Base-by-base conservation (phyloP, 257 asterid species). In the Parsonsia alboflavescens region DNA sequence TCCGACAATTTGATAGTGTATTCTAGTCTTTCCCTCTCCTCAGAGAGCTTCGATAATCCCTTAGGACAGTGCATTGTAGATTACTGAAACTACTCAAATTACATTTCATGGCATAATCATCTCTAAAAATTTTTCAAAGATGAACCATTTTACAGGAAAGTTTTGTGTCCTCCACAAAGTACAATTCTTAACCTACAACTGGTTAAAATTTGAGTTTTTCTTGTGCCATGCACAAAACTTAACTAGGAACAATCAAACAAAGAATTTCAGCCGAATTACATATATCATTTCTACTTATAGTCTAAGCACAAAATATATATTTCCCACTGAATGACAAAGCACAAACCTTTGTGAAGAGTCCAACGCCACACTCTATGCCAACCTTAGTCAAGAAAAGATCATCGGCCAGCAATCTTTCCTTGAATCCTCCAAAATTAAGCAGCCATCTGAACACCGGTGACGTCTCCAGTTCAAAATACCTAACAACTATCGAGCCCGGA, bases 351-450 rank as follows among this genome's bases (percentile, higher is more conserved):
- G 97, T 93, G 68, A 93, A 93, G 81, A 91, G 78, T 68, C 97
- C 98, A 77, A 93, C 93, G 56, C 98, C 98, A 77, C 98, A 93
- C 75, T 93, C 98, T 69, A 91, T 93, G n/a, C 78, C 98, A 82
- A 93, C 97, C 85, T 93, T 93, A 75, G 98, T 90, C 89, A 93
- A 77, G 91, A 93, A 93, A 46, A 93, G 96, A 85, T 93, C 98
- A 82, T 91, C 98, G 2, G 95, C 98, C 22, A 93, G 86, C 86
- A 93, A 80, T 76, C 98, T 87, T 67, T 93, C 98, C 85, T 88
- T 93, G 66, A 93, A 93, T 52, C 97, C 98, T 44, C 90, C 93
- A 68, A 93, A 91, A 42, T 62, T 76, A 63, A 93, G 90, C 87
- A 93, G 42, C 98, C 97, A 93, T 1, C 87, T 61, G 50, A 93